phyloP scores from a whole-genome alignment of 78 protist species.

The Guillardia theta region DNA sequence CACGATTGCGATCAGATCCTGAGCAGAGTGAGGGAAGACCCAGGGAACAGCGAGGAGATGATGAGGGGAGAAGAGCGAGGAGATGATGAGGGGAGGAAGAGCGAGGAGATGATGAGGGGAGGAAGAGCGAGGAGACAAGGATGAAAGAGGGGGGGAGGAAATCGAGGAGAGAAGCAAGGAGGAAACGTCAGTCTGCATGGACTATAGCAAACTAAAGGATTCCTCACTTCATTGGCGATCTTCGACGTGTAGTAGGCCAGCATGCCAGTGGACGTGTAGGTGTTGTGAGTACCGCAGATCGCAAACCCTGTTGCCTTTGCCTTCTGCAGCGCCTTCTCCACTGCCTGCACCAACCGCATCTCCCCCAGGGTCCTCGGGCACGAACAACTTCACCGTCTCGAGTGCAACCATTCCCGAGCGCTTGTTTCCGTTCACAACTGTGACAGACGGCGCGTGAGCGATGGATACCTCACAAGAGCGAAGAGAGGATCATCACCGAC shows the following conservation, averaged over 20 bases:
- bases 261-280: neutral
- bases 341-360: neutral
- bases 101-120: too few species aligned
- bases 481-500: neutral
- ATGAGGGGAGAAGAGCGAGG: too few species aligned
- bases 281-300: neutral
- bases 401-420: neutral
- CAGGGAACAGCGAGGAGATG: too few species aligned
- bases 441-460: neutral
- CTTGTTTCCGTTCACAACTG: neutral
- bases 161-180: too few species aligned
- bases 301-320: neutral
- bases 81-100: too few species aligned
- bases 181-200: too few species aligned
- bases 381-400: too few species aligned
- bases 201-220: too few species aligned
- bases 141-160: too few species aligned
- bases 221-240: neutral
- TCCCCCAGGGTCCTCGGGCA: neutral
- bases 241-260: neutral
- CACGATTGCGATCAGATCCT: neutral
- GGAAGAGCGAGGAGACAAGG: too few species aligned
- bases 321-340: neutral
- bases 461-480: neutral
- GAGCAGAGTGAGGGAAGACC: too few species aligned